Conservation (phyloP, 2,329 filamentous ascomycete species). For the Alternaria angustiovoidea region DNA sequence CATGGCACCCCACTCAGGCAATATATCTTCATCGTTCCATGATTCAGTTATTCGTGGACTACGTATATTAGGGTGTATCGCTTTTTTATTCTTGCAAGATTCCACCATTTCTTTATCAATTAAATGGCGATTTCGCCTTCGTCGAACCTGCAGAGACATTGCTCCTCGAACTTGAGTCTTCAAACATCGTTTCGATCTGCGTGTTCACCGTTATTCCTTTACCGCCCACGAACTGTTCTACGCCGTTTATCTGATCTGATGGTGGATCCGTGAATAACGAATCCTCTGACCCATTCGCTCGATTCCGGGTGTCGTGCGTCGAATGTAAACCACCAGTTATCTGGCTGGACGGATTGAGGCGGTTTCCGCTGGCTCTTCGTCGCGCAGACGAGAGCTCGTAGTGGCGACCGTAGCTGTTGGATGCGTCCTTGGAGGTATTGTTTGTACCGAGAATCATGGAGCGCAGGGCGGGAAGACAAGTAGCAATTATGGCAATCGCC, state of each 20-base stretch:
- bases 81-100: background rate
- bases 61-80: background rate
- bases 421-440: constrained; percentile 23
- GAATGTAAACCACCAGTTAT: constrained; percentile 7
- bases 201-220: constrained; percentile 23
- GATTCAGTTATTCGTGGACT: background rate
- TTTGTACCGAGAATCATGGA: constrained; percentile 30
- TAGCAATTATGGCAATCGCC: constrained; percentile 52
- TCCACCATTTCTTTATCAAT: background rate
- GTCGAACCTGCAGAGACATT: constrained; percentile 1
- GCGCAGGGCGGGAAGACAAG: constrained; percentile 47
- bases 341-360: constrained; percentile 1
- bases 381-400: constrained; percentile 32
- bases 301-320: background rate
- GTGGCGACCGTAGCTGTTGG: constrained; percentile 32
- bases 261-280: constrained; percentile 19
- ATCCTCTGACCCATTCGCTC: constrained; percentile 26
- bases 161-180: background rate
- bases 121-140: constrained; percentile 8
- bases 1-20: background rate
- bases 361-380: constrained; percentile 20
- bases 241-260: background rate
- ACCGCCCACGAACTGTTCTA: background rate
- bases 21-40: background rate
- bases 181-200: constrained; percentile 21